phyloP scores from a whole-genome alignment of 345 rosid species.

The Lepidium didymum region DNA sequence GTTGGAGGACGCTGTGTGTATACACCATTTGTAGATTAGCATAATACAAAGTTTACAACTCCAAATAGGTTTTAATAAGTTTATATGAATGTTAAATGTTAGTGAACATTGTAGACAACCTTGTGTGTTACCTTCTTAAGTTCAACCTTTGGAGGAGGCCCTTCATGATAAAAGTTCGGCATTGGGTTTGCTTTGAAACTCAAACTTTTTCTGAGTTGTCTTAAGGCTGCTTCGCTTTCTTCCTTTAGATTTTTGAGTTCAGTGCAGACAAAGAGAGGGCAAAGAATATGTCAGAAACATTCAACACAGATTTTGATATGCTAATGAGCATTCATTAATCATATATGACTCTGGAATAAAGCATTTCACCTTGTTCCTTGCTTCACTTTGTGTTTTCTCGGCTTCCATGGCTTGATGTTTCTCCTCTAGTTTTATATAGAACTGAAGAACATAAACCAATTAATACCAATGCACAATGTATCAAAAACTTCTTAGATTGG shows the following conservation, averaged over 20 bases:
- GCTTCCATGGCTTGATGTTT: conserved; percentile 77
- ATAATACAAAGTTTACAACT: background rate
- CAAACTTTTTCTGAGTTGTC: conserved; percentile 72
- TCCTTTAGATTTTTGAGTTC: conserved; percentile 37
- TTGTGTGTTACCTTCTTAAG: conserved; percentile 66
- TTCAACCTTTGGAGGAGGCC: conserved; percentile 79
- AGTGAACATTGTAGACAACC: conserved; percentile 20
- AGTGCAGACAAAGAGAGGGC: background rate
- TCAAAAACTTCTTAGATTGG: background rate
- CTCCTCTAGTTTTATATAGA: conserved; percentile 71
- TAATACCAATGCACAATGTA: background rate
- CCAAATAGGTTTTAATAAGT: background rate
- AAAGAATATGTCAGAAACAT: background rate
- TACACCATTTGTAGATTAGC: background rate
- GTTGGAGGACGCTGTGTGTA: conserved; percentile 70
- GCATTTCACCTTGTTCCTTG: conserved; percentile 55
- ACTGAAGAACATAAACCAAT: conserved; percentile 37
- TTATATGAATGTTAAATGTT: background rate
- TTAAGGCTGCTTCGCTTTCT: conserved; percentile 79
- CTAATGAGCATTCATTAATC: background rate
- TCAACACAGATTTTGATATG: background rate
- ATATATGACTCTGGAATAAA: background rate
- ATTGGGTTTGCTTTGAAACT: conserved; percentile 75
- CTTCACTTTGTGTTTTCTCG: conserved; percentile 69
- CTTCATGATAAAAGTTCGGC: conserved; percentile 81